A percentile compares a stretch with the other conserved stretches of the same genome.
These are phyloP conservation scores for Malassezia furfur DNA, from an alignment of 1,284 basidiomycete species.

Conservation along the genomic window DNA sequence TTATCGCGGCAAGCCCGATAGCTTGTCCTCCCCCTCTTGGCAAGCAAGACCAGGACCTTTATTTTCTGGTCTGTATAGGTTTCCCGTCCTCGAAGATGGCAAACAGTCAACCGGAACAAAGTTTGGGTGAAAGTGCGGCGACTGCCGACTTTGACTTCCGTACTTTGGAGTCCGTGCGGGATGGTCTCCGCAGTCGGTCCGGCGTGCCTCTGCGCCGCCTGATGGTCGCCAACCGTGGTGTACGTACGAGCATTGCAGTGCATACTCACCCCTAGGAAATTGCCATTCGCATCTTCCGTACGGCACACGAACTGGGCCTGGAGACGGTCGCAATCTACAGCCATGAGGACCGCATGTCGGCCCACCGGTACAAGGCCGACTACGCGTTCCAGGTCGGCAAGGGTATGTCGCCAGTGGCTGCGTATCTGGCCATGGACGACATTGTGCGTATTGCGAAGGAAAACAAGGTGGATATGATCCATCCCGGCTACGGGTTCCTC, in stretches of 20 bases:
- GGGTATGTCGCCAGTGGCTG: conserved; percentile 85
- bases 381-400: conserved; percentile 97
- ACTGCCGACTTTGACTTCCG: conserved; percentile 8
- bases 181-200: conserved; percentile 7
- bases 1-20: too few species aligned
- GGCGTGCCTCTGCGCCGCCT: conserved; percentile 36
- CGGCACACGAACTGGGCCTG: conserved; percentile 97
- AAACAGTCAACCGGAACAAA: too few species aligned
- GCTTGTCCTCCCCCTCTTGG: too few species aligned
- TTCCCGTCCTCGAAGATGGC: neutral
- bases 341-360: conserved; percentile 87
- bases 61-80: neutral
- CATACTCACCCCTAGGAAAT: conserved; percentile 65
- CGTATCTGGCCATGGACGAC: conserved; percentile 94
- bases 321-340: conserved; percentile 98
- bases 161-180: conserved; percentile 29
- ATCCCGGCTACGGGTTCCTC: conserved; percentile 78
- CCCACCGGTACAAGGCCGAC: conserved; percentile 97
- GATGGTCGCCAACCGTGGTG: conserved; percentile 47
- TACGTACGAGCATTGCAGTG: conserved; percentile 8
- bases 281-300: conserved; percentile 95
- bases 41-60: neutral
- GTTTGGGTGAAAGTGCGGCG: too few species aligned
- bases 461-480: conserved; percentile 98
- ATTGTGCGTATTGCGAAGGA: conserved; percentile 65